Evolutionary conservation across 1,284 basidiomycete species (phyloP), one percentile per base, ranked within the genome.

Genomic region (Thecaphora frezii): DNA sequence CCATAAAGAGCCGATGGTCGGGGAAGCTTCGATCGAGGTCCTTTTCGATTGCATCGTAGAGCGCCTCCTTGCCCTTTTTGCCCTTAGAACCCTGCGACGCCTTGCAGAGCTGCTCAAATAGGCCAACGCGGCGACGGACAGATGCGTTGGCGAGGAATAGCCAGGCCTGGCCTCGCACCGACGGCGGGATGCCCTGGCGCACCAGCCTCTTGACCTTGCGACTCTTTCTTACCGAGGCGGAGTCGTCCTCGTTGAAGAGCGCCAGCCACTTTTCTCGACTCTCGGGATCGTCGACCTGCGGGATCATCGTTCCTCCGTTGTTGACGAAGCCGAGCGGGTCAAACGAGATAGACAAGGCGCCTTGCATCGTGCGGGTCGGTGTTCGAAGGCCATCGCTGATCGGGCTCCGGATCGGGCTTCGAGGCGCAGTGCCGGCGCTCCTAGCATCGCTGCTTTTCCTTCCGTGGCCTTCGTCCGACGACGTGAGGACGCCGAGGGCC

Each of bases 171-270:
- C 65, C 69, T 28, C 76, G 74, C 42, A 77, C 48, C 33, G 74
- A 68, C 19, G 50, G 44, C 1, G 93, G 93, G 0, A 97, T 88
- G 21, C 88, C 82, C 7, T 69, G 86, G 36, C 92, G 90, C 16
- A 93, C 80, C 26, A 96, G 80, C 72, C 89, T 89, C 62, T 86
- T 84, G 16, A 93, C 84, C 78, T 93, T 94, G 80, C 91, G 91
- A 76, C 83, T 89, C 82, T 90, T 90, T 41, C 85, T 83, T 4
- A 88, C 84, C 55, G 87, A 86, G 2, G 85, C 78, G 0, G 89
- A 81, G 1, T 88, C 82, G 1, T 86, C 84, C 0, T 85, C 81
- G 0, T 84, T 81, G 73, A 93, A 85, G 28, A 88, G 79, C 0
- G 84, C 78, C 71, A 90, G 84, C 91, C 90, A 91, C 68, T 86